A percentile compares a stretch with the other conserved stretches of the same genome.
These are phyloP conservation scores for Colletotrichum eremochloae DNA, from an alignment of 2,329 filamentous ascomycete species.

Conservation along the genomic window DNA sequence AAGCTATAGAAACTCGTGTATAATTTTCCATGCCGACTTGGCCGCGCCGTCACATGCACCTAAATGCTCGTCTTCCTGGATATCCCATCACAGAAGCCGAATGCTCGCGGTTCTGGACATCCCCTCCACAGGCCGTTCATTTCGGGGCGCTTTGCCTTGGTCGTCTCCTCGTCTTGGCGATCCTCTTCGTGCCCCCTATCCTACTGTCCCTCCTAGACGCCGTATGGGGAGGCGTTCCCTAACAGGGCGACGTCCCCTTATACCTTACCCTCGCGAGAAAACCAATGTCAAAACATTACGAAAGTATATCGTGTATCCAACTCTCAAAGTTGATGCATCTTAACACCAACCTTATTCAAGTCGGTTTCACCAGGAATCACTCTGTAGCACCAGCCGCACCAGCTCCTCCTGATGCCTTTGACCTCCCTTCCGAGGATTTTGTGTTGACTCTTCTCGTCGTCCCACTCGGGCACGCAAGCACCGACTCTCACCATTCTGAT, in stretches of 20 bases:
- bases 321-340: slow-evolving; percentile 21
- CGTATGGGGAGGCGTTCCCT: neutral
- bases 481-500: slow-evolving; percentile 86
- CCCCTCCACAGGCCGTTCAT: neutral
- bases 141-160: neutral
- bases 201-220: neutral
- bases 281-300: slow-evolving; percentile 10
- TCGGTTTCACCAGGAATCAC: slow-evolving; percentile 71
- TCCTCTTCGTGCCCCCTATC: neutral
- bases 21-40: slow-evolving; percentile 12
- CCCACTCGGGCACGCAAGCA: slow-evolving; percentile 86
- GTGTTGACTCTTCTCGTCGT: slow-evolving; percentile 78
- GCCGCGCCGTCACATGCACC: neutral
- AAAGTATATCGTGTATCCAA: neutral
- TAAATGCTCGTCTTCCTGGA: neutral
- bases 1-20: slow-evolving; percentile 21
- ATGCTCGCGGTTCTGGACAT: neutral
- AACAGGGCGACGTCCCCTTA: neutral
- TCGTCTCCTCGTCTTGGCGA: neutral
- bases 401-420: slow-evolving; percentile 77
- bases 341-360: slow-evolving; percentile 30
- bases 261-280: neutral
- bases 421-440: slow-evolving; percentile 79
- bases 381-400: slow-evolving; percentile 93
- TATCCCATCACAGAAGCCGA: neutral